These are phyloP conservation scores for Tricholomella constricta DNA, from an alignment of 768 basidiomycete genomes.

Conservation along the genomic window DNA sequence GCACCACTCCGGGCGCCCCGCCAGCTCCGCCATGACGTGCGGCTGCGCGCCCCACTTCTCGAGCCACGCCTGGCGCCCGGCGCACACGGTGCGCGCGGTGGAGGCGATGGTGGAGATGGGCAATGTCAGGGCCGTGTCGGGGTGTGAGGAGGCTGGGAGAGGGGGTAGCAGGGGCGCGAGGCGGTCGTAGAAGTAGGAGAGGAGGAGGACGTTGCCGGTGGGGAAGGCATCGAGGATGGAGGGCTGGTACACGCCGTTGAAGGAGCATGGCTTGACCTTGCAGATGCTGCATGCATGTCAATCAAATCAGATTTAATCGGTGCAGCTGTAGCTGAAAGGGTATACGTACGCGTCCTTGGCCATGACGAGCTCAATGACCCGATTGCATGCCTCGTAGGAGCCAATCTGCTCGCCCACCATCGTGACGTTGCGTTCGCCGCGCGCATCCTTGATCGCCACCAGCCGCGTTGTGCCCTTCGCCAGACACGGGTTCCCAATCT, in stretches of 20 bases:
- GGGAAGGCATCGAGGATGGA: conserved; percentile 88
- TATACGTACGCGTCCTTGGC: conserved; percentile 88
- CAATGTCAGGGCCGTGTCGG: conserved; percentile 11
- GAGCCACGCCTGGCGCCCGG: conserved; percentile 63
- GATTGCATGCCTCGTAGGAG: conserved; percentile 82
- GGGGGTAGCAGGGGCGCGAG: conserved; percentile 67
- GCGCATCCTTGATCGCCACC: conserved; percentile 63
- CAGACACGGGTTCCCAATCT: conserved; percentile 80
- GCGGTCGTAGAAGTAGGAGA: conserved; percentile 99
- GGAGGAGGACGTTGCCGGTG: conserved; percentile 79
- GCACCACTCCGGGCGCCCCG: conserved; percentile 90
- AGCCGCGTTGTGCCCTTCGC: conserved; percentile 60
- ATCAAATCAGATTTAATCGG: too few relatives aligned
- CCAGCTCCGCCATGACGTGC: conserved; percentile 59
- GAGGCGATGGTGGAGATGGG: conserved; percentile 58
- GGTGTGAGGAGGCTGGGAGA: conserved; percentile 3
- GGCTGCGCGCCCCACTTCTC: conserved; percentile 43
- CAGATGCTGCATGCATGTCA: conserved; percentile 60
- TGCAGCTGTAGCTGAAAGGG: not conserved
- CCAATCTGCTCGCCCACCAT: conserved; percentile 87
- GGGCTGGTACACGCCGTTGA: conserved; percentile 97
- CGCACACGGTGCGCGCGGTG: conserved; percentile 74
- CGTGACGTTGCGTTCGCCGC: conserved; percentile 61
- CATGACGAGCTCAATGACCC: conserved; percentile 84
- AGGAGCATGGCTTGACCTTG: conserved; percentile 91